Evolutionary conservation across 495 filamentous ascomycete species (phyloP), one percentile per base, ranked within the genome.

Genomic region (Daldinia loculata): DNA sequence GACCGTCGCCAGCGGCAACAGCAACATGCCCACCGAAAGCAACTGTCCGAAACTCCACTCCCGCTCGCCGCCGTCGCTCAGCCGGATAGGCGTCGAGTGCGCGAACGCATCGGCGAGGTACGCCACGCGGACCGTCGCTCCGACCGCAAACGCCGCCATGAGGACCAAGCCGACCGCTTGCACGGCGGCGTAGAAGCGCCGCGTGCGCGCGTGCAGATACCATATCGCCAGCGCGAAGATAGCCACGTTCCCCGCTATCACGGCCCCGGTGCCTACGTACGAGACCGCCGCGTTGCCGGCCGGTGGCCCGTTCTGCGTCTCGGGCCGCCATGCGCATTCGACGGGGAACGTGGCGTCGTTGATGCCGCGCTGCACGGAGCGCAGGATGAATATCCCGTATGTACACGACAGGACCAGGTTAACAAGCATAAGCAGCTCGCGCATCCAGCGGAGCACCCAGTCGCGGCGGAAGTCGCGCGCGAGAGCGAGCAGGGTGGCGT

Each of bases 401-500:
- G 85, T 75, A 61, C 78, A 77, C 6, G 78, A 81, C 30, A 89
- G 81, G 4, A 78, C 78, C 22, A 89, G 70, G 77, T 88, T 89
- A 61, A 83, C 80, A 69, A 88, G 83, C 85, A 89, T 88, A 74
- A 88, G 78, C 15, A 82, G 64, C 73, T 89, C 86, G 6, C 87
- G 78, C 77, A 89, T 76, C 87, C 86, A 89, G 36, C 87, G 76
- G 56, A 89, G 69, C 1, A 89, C 86, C 85, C 85, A 86, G 74
- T 89, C 87, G 45, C 87, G 76, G 69, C 84, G 85, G 79, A 88
- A 88, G 70, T 89, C 87, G 59, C 84, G 81, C 1, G 87, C 84
- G 39, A 89, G 79, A 1, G 84, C 83, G 7, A 89, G 76, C 3
- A 89, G 79, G 0, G 85, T 84, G 19, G 84, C 82, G 56, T 87